Evolutionary conservation across 2,329 filamentous ascomycete species (phyloP).

Genomic region (Fusarium sp.): DNA sequence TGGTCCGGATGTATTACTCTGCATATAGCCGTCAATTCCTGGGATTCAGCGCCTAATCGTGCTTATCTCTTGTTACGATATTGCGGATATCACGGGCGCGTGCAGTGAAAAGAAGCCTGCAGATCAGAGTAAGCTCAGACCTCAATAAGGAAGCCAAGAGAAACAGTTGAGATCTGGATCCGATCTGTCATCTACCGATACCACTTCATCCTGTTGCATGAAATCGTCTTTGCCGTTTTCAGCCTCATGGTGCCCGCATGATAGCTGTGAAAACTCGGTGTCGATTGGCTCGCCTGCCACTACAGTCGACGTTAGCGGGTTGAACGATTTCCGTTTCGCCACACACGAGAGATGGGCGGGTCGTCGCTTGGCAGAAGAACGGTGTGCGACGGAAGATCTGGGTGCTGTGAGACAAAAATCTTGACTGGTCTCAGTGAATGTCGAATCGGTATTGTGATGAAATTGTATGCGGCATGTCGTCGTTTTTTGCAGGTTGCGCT

Average conservation of each 20-base stretch:
- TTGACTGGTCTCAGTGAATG: background rate
- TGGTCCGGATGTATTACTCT: conserved; percentile 5
- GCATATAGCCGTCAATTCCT: background rate
- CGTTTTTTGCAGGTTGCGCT: background rate
- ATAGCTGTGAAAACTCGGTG: background rate
- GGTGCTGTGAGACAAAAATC: background rate
- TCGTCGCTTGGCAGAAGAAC: conserved; percentile 6
- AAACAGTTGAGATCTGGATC: conserved; percentile 4
- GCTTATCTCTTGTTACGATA: conserved; percentile 1
- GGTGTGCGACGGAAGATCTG: conserved; percentile 8
- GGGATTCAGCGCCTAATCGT: background rate
- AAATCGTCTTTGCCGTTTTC: background rate
- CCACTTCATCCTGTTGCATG: background rate
- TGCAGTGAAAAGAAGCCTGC: background rate
- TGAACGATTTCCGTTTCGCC: conserved; percentile 17
- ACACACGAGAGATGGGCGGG: background rate
- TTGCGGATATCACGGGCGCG: background rate
- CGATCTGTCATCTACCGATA: conserved; percentile 3
- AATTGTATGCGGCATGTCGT: background rate
- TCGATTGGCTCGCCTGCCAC: conserved; percentile 3
- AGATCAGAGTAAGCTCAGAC: background rate
- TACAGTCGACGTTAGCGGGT: conserved; percentile 7
- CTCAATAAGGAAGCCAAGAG: conserved; percentile 1
- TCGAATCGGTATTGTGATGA: background rate
- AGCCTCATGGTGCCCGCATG: background rate